These are phyloP conservation scores for Eucalyptus erythrocorys DNA, from an alignment of 345 rosid genomes.

Conservation along the genomic window DNA sequence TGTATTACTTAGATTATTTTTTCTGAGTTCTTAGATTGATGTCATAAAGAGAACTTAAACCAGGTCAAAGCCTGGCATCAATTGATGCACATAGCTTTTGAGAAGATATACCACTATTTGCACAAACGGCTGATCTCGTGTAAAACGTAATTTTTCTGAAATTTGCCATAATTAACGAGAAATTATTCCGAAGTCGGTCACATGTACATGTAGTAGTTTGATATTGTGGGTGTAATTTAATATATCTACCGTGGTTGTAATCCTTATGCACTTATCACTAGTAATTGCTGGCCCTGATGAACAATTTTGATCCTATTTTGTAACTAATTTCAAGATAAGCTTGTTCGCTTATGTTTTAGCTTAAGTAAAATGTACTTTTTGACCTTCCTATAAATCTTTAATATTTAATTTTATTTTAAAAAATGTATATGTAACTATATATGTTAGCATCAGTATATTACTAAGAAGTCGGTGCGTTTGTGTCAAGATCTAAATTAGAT, in stretches of 20 bases:
- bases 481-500: neutral
- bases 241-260: neutral
- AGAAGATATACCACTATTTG: neutral
- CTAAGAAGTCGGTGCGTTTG: neutral
- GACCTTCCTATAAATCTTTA: too few relatives aligned
- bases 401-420: too few relatives aligned
- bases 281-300: neutral
- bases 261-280: neutral
- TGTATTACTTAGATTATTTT: neutral
- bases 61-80: neutral
- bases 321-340: neutral
- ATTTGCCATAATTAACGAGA: neutral
- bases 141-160: neutral
- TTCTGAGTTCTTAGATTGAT: neutral
- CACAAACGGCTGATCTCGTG: neutral
- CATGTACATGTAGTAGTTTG: neutral
- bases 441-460: neutral
- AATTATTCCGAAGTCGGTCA: neutral
- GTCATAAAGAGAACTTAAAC: neutral
- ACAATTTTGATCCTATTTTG: neutral
- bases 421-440: too few relatives aligned
- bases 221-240: neutral
- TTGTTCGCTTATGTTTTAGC: neutral
- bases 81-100: neutral
- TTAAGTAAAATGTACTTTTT: neutral